Conservation (phyloP, 2,329 filamentous ascomycete species). For the Ramularia collo-cygni region DNA sequence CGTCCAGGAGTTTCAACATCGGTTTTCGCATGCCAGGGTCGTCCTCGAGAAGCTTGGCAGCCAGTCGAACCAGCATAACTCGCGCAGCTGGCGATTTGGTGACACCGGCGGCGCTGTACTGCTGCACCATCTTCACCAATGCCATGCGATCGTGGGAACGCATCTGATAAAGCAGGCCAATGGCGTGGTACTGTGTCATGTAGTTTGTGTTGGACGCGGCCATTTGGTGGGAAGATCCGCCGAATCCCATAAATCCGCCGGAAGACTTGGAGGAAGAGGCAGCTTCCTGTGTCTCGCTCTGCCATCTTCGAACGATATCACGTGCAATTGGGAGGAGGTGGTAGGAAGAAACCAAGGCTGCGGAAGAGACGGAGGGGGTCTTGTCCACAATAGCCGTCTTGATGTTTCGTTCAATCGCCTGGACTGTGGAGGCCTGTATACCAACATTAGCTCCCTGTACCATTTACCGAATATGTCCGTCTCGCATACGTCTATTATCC, state of each 20-base stretch:
- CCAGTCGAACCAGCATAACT: slow-evolving; percentile 85
- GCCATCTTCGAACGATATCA: slow-evolving; percentile 94
- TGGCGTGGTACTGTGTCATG: slow-evolving; percentile 98
- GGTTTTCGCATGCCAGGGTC: slow-evolving; percentile 82
- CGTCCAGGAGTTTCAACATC: slow-evolving; percentile 95
- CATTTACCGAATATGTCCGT: not conserved
- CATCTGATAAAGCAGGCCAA: slow-evolving; percentile 96
- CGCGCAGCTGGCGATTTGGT: slow-evolving; percentile 93
- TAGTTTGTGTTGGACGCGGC: slow-evolving; percentile 74
- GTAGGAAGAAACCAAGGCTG: slow-evolving; percentile 92
- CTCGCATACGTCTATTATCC: slow-evolving; percentile 80
- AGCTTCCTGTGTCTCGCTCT: slow-evolving; percentile 96
- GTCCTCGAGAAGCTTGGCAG: slow-evolving; percentile 89
- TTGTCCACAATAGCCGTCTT: slow-evolving; percentile 99
- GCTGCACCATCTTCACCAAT: slow-evolving; percentile 99
- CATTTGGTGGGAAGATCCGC: slow-evolving; percentile 68
- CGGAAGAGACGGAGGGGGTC: slow-evolving; percentile 93
- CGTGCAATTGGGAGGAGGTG: slow-evolving; percentile 93
- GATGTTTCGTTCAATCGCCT: slow-evolving; percentile 96
- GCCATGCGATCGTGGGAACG: slow-evolving; percentile 96
- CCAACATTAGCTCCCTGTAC: not conserved
- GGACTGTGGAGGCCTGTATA: slow-evolving; percentile 79
- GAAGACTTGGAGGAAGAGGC: slow-evolving; percentile 84
- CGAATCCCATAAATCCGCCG: slow-evolving; percentile 87
- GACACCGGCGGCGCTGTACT: slow-evolving; percentile 84